Base-by-base conservation (phyloP, 2,329 filamentous ascomycete species). In the Claviceps quebecensis region DNA sequence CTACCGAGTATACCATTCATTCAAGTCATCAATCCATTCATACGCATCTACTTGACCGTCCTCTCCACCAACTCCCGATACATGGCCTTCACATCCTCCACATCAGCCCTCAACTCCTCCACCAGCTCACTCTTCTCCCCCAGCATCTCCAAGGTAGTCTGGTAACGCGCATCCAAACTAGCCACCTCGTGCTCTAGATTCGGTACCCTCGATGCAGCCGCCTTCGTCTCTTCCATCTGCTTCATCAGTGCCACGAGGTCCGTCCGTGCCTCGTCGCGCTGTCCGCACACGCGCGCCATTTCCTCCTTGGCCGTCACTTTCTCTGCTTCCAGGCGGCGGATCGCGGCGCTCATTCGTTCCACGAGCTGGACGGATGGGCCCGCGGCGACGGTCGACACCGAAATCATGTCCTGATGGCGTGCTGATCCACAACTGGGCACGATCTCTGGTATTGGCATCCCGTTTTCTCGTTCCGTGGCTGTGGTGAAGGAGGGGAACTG, bases 71-170 rank as follows among this genome's bases (percentile, higher is more conserved):
- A 69, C 64, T 97, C 91, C 57, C 88, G 81, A 71, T 97, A 97
- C 77, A 98, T 95, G 62, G 83, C 84, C 73, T 98, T 98, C 65
- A 98, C 76, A 72, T 98, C 93, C 57, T 82, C 75, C 50, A 98
- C 86, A 72, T 97, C 93, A 13, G 86, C 84, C 66, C 77, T 81
- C 58, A 98, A 72, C 73, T 98, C 93, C 63, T 95, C 89, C 2
- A 95, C 90, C 62, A 85, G 72, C 73, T 98, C 93, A 66, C 88
- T 95, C 78, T 95, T 95, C 77, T 98, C 93, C 1, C 93, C 93
- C 52, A 98, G 70, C 81, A 97, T 84, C 70, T 97, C 90, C 50
- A 98, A 73, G 54, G 88, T 94, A 14, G 89, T 93, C 64, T 95
- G 83, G 64, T 97, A 95, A 60, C 91, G 76, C 55, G 80, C 73